phyloP scores from a whole-genome alignment of 176 grass and related monocot genomes.

The Thinopyrum elongatum region DNA sequence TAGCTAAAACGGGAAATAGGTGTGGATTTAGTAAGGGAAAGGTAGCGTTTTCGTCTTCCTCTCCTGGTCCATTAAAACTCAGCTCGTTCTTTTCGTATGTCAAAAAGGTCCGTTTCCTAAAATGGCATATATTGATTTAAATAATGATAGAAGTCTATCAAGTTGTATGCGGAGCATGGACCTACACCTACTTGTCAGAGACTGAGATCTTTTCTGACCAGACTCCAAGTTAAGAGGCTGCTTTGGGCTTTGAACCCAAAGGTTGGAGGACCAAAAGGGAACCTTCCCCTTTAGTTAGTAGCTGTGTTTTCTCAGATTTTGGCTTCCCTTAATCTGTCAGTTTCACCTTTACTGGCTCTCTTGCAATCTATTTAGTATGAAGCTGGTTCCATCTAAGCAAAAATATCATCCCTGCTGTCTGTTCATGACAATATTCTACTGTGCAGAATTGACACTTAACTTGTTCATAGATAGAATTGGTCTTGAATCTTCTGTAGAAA shows the following conservation, averaged over 20 bases:
- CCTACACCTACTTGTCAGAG: constrained; percentile 25
- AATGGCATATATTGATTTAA: constrained; percentile 16
- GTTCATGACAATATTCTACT: not conserved
- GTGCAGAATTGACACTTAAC: not conserved
- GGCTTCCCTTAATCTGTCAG: not conserved
- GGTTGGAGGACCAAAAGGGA: not conserved
- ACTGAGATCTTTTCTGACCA: not conserved
- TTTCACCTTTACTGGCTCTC: constrained; percentile 9
- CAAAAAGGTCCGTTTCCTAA: constrained; percentile 6
- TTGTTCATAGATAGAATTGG: not conserved
- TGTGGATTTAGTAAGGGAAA: constrained; percentile 3
- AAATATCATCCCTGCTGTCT: not conserved
- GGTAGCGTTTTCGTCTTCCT: not conserved
- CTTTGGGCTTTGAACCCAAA: constrained; percentile 7
- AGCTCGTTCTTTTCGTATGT: not conserved
- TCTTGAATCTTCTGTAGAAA: not conserved
- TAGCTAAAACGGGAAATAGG: not conserved
- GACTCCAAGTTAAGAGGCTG: not conserved
- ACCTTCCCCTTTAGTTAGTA: constrained; percentile 13
- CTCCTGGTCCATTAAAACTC: not conserved
- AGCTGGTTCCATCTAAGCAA: not conserved
- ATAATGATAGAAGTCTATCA: not conserved
- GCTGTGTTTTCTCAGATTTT: not conserved
- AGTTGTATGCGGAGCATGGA: not conserved
- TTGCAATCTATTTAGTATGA: not conserved